Percentiles rank a stretch among this genome's conserved stretches.
These are phyloP conservation scores for Suillus decipiens DNA, from an alignment of 768 basidiomycete species.

Conservation along the genomic window DNA sequence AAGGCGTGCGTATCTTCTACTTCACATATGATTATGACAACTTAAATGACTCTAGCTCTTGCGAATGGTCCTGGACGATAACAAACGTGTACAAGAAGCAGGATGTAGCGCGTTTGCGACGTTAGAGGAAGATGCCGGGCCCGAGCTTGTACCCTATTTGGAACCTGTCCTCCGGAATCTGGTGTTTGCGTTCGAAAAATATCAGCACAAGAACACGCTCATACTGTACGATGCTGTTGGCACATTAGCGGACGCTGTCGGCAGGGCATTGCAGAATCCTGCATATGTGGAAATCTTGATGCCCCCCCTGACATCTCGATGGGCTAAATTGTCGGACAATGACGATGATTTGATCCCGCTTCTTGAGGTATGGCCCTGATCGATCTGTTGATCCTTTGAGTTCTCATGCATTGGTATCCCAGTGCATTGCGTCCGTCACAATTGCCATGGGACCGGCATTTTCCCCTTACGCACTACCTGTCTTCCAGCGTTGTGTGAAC, in stretches of 20 bases:
- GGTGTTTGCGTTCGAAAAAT: conserved; percentile 95
- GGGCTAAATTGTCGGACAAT: conserved; percentile 88
- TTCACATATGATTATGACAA: conserved; percentile 12
- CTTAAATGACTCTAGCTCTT: conserved; percentile 62
- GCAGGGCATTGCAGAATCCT: conserved; percentile 81
- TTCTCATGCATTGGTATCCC: conserved; percentile 8
- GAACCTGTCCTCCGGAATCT: conserved; percentile 94
- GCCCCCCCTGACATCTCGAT: conserved; percentile 89
- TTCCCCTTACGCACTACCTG: conserved; percentile 82
- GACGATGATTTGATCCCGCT: conserved; percentile 93
- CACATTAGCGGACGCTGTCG: conserved; percentile 96
- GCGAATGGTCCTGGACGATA: conserved; percentile 95
- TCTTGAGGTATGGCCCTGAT: conserved; percentile 69
- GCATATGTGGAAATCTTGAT: conserved; percentile 92
- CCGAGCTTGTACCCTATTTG: conserved; percentile 87
- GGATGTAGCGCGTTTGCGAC: conserved; percentile 99
- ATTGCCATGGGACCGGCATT: conserved; percentile 94
- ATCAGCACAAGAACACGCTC: conserved; percentile 99
- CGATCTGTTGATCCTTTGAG: conserved; percentile 5
- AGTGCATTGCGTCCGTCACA: conserved; percentile 98
- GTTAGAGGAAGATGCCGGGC: conserved; percentile 94
- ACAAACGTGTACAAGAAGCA: conserved; percentile 98
- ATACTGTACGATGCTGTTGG: conserved; percentile 99
- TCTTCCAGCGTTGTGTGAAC: conserved; percentile 88
- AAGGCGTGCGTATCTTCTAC: conserved; percentile 69